Evolutionary conservation across 2,329 filamentous ascomycete genomes (phyloP), one percentile per base, ranked within the genome.

Genomic region (Hypoxylon sp.): DNA sequence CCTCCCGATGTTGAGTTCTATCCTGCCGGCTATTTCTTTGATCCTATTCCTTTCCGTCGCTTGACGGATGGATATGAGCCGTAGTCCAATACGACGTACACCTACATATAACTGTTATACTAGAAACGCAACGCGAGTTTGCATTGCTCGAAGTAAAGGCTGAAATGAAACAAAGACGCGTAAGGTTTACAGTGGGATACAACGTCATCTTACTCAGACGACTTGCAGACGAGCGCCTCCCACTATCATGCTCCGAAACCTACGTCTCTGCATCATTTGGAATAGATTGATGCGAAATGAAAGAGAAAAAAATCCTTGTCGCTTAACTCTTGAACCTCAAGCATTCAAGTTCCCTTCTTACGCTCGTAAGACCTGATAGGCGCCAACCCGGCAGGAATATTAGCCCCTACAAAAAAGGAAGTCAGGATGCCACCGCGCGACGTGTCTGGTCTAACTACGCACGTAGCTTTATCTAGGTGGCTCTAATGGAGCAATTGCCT

Each of bases 11-110:
- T 61, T 37, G 49, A 64, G 17, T 49, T 49, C 53, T 64, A 25
- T 51, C 35, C 14, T 59, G 37, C 50, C 69, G 69, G 69, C 67
- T 70, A 70, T 71, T 68, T 67, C 54, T 44, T 60, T 49, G 25
- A 42, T 55, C 11, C 35, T 22, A 61, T 65, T 54, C 54, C 31
- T 60, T 68, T 58, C 31, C 61, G 17, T 70, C 67, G 64, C 66
- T 68, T 68, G 58, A 68, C 69, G 69, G 69, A 69, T 71, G 50
- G 44, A 44, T 63, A 61, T 49, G 51, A 13, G 61, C 68, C 62
- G 61, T 42, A 20, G 31, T 61, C 56, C 31, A 61, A 68, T 68
- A 56, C 61, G 58, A 64, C 60, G 25, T 40, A 42, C 35, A 61
- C 58, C 20, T 61, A 42, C 42, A 51, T 25, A 2, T 13, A 53